Evolutionary conservation across 73 alveolate species (phyloP).

Genomic region (Blepharisma stoltei): DNA sequence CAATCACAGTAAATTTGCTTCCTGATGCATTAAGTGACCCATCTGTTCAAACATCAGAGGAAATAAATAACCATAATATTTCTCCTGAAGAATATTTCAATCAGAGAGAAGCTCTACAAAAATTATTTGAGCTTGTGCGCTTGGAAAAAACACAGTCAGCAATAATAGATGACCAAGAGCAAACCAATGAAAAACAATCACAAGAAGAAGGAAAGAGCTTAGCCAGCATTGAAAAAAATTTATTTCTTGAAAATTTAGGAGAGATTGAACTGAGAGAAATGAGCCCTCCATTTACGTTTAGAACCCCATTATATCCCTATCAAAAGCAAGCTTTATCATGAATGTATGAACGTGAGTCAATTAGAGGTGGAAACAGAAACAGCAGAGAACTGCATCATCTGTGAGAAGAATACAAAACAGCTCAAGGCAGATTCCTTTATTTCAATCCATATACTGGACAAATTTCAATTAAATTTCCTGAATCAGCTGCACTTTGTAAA

Average conservation of each 20-base stretch:
- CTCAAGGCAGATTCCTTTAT: slow-evolving; percentile 34
- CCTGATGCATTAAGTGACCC: slow-evolving; percentile 10
- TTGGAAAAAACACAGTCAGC: slow-evolving; percentile 3
- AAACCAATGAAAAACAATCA: background rate
- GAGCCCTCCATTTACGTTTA: slow-evolving; percentile 37
- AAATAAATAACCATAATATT: background rate
- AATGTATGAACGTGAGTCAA: slow-evolving; percentile 49
- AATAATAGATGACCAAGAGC: background rate
- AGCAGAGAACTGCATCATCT: slow-evolving; percentile 41
- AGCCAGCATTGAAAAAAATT: background rate
- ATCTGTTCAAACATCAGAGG: background rate
- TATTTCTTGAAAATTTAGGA: background rate
- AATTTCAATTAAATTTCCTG: slow-evolving; percentile 38
- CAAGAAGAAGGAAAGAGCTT: background rate
- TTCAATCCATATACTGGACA: slow-evolving; percentile 56
- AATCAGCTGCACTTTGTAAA: slow-evolving; percentile 39
- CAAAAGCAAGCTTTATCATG: slow-evolving; percentile 54
- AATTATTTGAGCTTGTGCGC: background rate
- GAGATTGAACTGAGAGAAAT: slow-evolving; percentile 36
- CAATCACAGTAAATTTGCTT: background rate
- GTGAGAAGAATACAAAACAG: slow-evolving; percentile 45
- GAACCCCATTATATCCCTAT: slow-evolving; percentile 37
- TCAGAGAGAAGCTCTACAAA: background rate
- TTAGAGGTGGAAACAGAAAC: slow-evolving; percentile 22
- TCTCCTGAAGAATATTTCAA: background rate